Percentiles rank a stretch among this genome's conserved stretches.
phyloP scores from a whole-genome alignment of 768 basidiomycete genomes.

The Porpolomopsis calyptriformis region DNA sequence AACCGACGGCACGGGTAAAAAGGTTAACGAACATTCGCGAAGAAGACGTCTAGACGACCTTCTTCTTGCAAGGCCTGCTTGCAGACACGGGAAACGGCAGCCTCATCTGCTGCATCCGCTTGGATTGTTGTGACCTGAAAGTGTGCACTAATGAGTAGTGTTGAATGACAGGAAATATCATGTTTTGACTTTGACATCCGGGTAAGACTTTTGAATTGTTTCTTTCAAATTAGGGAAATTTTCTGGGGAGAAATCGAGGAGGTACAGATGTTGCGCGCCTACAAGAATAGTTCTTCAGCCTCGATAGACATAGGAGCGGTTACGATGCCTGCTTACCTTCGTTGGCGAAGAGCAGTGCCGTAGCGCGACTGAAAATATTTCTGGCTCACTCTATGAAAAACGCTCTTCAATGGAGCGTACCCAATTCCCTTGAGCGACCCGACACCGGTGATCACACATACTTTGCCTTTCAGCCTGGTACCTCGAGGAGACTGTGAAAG shows the following conservation, averaged over 20 bases:
- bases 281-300: conserved; percentile 8
- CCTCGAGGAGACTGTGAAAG: conserved; percentile 43
- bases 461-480: conserved; percentile 59
- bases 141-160: background rate
- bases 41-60: conserved; percentile 86
- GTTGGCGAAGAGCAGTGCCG: conserved; percentile 65
- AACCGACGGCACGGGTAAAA: background rate
- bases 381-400: too few species aligned
- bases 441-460: conserved; percentile 82
- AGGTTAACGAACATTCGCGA: conserved; percentile 67
- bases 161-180: background rate
- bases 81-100: conserved; percentile 57
- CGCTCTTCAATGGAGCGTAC: conserved; percentile 30
- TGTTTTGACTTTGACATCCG: conserved; percentile 64
- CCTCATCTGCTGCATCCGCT: conserved; percentile 78
- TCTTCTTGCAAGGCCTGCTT: conserved; percentile 67
- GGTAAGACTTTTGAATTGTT: conserved; percentile 55
- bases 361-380: conserved; percentile 45
- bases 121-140: conserved; percentile 61
- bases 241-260: conserved; percentile 32
- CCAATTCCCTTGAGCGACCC: conserved; percentile 85
- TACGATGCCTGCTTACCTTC: conserved; percentile 41
- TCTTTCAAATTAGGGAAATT: conserved; percentile 54
- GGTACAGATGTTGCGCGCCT: conserved; percentile 65
- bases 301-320: background rate